Percentiles rank a stretch among this genome's conserved stretches.
These are phyloP conservation scores for Sapria himalayana DNA, from an alignment of 345 rosid species.

Conservation along the genomic window DNA sequence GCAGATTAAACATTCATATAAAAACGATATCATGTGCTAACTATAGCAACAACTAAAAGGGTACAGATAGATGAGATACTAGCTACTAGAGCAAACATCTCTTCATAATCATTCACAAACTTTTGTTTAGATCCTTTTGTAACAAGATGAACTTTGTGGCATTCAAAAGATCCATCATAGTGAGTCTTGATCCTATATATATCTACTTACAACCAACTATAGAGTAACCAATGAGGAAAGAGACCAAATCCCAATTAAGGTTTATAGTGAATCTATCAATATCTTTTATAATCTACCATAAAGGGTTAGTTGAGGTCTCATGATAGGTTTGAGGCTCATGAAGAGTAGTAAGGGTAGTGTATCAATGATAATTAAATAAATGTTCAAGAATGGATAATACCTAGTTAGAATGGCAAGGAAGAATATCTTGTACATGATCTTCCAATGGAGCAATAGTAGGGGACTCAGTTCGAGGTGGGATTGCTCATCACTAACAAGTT, in stretches of 20 bases:
- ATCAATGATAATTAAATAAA: background rate
- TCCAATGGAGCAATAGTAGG: background rate
- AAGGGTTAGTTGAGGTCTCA: too few relatives aligned
- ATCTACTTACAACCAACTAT: background rate
- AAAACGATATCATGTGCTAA: background rate
- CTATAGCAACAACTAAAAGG: background rate
- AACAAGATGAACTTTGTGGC: background rate
- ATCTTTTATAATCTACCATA: background rate
- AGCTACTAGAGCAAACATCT: background rate
- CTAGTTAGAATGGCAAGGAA: background rate
- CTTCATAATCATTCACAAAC: background rate
- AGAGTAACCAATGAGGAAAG: background rate
- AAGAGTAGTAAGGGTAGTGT: background rate
- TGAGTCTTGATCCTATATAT: background rate
- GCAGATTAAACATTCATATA: background rate
- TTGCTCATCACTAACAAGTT: too few relatives aligned
- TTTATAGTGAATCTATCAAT: background rate
- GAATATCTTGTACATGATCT: background rate
- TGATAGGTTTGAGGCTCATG: background rate
- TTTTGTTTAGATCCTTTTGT: too few relatives aligned
- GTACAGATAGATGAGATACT: background rate
- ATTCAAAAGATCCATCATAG: background rate
- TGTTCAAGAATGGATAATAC: background rate
- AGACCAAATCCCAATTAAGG: background rate
- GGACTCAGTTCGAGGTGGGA: background rate